Evolutionary conservation across 352 stramenopile species (phyloP), one percentile per base, ranked within the genome.

Genomic region (Phytophthora foliorum): DNA sequence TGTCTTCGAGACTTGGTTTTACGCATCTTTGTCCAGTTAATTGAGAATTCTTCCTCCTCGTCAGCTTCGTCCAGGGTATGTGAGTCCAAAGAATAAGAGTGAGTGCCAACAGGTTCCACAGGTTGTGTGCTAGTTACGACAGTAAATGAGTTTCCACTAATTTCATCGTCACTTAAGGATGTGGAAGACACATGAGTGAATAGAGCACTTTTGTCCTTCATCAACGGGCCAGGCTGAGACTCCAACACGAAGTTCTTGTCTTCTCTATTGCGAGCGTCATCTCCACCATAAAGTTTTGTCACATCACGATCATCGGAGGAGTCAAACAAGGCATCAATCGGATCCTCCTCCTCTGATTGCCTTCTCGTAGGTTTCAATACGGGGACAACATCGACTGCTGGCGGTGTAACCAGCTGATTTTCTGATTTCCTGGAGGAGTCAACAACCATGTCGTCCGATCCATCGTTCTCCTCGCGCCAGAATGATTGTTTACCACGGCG

Each of bases 271-370:
- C 41, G 54, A n/a, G 0, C 41, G 5, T 44, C 42, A 27, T 70
- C 61, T 4, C 16, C 59, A 39, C 57, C 57, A 27, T 72, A 77
- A 24, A 79, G 44, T 19, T 74, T 67, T 0, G 63, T 51, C 57
- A 93, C 73, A 51, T 91, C 77, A 58, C 66, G 62, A 34, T 90
- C 86, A 21, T 68, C 60, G 0, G 77, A 80, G 2, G 55, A 65
- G 42, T 92, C 84, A 36, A 94, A 94, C 4, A 94, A 64, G 29
- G 82, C 78, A 62, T 94, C 84, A 39, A 94, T 92, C 16, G 69
- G 58, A 60, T 94, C 86, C 22, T 80, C 67, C 7, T 74, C 66
- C 4, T 69, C 59, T 5, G 17, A 1, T 58, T 69, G 25, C n/a
- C 49, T 42, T 49, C 38, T 55, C 17, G 27, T 13, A n/a, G 29